Evolutionary conservation across 2,329 filamentous ascomycete genomes (phyloP).

Genomic region (Pseudocercospora pini-densiflorae): DNA sequence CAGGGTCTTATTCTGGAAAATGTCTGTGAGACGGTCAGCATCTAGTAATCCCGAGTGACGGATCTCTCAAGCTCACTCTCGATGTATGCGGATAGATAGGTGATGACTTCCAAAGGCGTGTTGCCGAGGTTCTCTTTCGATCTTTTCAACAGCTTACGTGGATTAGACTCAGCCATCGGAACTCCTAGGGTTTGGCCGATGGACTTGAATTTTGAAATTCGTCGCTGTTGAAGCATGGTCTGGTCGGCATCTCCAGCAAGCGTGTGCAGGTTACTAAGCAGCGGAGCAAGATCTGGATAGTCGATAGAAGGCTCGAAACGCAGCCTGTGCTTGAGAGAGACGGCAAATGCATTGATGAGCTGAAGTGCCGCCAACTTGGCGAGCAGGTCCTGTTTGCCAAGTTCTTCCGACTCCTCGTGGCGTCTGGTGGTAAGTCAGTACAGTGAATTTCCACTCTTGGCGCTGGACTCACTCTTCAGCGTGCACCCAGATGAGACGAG

Average conservation of each 20-base stretch:
- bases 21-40: constrained; percentile 38
- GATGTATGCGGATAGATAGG: constrained; percentile 69
- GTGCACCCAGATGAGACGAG: constrained; percentile 83
- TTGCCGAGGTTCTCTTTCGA: constrained; percentile 76
- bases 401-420: constrained; percentile 49
- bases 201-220: constrained; percentile 34
- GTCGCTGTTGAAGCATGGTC: constrained; percentile 44
- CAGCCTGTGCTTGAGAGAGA: constrained; percentile 78
- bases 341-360: constrained; percentile 75
- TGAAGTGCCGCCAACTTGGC: constrained; percentile 77
- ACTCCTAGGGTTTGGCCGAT: constrained; percentile 74
- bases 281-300: constrained; percentile 73
- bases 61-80: constrained; percentile 45
- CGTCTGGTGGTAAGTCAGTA: constrained; percentile 39
- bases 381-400: constrained; percentile 69
- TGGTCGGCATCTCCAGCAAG: constrained; percentile 67
- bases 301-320: constrained; percentile 81
- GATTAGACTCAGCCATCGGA: constrained; percentile 77
- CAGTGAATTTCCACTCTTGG: neutral
- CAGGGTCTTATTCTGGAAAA: constrained; percentile 62
- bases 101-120: constrained; percentile 80
- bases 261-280: constrained; percentile 74
- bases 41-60: neutral
- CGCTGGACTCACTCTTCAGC: constrained; percentile 53
- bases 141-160: constrained; percentile 75